A percentile compares a stretch with the other conserved stretches of the same genome.
Evolutionary conservation across 441 rosid genomes (phyloP).

Genomic region (Pelargonium citronellum): DNA sequence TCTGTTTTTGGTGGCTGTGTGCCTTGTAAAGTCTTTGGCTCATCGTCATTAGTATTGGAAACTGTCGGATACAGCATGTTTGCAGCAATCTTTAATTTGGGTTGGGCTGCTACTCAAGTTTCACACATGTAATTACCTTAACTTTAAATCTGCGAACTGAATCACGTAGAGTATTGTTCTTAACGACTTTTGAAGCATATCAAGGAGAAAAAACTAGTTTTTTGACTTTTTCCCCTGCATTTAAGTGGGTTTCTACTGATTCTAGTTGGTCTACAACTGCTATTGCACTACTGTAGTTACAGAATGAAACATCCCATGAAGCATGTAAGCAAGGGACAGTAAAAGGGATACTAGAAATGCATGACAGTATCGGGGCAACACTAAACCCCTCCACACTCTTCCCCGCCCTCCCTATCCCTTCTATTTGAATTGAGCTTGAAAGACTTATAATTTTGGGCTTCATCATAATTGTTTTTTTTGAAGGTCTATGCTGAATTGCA

Average conservation of each 20-base stretch:
- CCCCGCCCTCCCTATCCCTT: too few relatives aligned
- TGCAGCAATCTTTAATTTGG: constrained; percentile 92
- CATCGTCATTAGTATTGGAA: constrained; percentile 39
- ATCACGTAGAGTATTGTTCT: background rate
- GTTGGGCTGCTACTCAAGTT: constrained; percentile 99
- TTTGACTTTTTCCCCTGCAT: background rate
- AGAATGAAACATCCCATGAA: too few relatives aligned
- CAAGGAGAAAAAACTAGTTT: background rate
- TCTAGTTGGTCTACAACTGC: too few relatives aligned
- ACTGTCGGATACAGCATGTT: constrained; percentile 73
- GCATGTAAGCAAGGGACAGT: background rate
- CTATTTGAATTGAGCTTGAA: background rate
- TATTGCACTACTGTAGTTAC: too few relatives aligned
- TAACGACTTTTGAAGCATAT: background rate
- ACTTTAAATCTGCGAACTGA: background rate
- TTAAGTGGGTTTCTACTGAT: background rate
- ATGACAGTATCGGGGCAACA: background rate
- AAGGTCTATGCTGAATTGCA: constrained; percentile 95
- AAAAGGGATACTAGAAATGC: background rate
- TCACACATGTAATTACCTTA: constrained; percentile 75
- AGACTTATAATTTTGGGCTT: background rate
- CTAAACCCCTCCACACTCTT: too few relatives aligned
- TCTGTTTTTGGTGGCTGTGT: constrained; percentile 91
- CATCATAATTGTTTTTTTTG: constrained; percentile 18
- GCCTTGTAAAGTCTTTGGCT: constrained; percentile 63